Evolutionary conservation across 2,329 filamentous ascomycete genomes (phyloP), one percentile per base, ranked within the genome.

Genomic region (Fusarium burgessii): DNA sequence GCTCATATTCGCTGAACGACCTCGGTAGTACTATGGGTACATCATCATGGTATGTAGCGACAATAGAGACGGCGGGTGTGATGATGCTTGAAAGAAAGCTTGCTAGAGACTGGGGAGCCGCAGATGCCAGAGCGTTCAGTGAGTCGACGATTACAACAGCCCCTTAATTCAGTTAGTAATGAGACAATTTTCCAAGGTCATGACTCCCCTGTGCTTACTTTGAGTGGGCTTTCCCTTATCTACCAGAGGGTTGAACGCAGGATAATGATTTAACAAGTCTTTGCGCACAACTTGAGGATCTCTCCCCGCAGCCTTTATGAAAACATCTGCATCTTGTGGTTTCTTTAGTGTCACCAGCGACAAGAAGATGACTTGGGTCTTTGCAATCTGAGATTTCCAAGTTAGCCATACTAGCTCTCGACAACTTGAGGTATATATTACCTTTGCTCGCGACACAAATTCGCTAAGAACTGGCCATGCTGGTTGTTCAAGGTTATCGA

Each of bases 401-500:
- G 49, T 51, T 25, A 51, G 56, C 67, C 51, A 66, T 47, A 58
- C 29, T 42, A 42, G 27, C 42, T 27, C 17, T 32, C 36, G 14
- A 20, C 23, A 29, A 33, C 10, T 40, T 36, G 20, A 17, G 41
- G 33, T 7, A 12, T n/a, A 27, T 38, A 3, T 11, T 74, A 92
- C 93, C 84, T 91, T 93, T 58, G 92, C 93, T 74, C 95, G 88
- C 49, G 86, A 84, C 58, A 93, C 88, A 80, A 95, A 93, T 80
- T 97, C 94, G 20, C 84, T 82, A 4, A 95, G 71, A 7, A 97
- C 82, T 1, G 91, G 90, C 33, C 85, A 86, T 10, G 90, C 93
- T 29, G 91, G 90, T 81, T 97, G 94, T 82, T 97, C 94, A 33
- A 98, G 85, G 36, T 87, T 93, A 80, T 98, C 95, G 61, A 97